A percentile compares a stretch with the other conserved stretches of the same genome.
Evolutionary conservation across 2,329 filamentous ascomycete species (phyloP).

Genomic region (Claviceps sp.): DNA sequence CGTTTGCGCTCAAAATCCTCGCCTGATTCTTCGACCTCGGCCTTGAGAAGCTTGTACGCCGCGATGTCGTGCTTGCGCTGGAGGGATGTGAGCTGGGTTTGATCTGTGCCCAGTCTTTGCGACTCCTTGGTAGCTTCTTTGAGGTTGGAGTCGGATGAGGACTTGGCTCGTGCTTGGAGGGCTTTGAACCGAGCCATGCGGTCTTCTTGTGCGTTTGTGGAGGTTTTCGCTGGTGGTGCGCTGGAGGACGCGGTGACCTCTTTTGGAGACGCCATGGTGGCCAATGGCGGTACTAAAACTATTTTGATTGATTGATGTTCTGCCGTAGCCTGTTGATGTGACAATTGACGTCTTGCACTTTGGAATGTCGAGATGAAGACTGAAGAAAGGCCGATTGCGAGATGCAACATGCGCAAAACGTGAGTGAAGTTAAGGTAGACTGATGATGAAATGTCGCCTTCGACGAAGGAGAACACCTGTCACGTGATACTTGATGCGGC

Average conservation of each 20-base stretch:
- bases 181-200: constrained; percentile 75
- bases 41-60: constrained; percentile 84
- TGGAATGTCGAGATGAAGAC: no score
- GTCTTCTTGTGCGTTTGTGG: constrained; percentile 39
- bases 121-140: constrained; percentile 76
- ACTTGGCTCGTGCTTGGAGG: constrained; percentile 67
- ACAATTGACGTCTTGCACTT: no score
- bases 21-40: constrained; percentile 70
- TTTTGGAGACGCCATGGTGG: constrained; percentile 1
- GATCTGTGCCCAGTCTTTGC: constrained; percentile 65
- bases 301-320: no score
- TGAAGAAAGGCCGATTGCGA: no score
- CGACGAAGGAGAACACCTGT: no score
- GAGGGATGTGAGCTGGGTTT: constrained; percentile 62
- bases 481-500: no score
- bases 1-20: constrained; percentile 96
- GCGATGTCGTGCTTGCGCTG: constrained; percentile 78
- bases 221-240: constrained; percentile 6
- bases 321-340: no score
- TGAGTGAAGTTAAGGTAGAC: no score
- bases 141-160: constrained; percentile 59
- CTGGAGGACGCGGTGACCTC: background rate
- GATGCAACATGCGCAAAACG: no score
- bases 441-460: no score
- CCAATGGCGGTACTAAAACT: no score